Evolutionary conservation across 2,329 filamentous ascomycete genomes (phyloP).

Genomic region (Ustulina deusta): DNA sequence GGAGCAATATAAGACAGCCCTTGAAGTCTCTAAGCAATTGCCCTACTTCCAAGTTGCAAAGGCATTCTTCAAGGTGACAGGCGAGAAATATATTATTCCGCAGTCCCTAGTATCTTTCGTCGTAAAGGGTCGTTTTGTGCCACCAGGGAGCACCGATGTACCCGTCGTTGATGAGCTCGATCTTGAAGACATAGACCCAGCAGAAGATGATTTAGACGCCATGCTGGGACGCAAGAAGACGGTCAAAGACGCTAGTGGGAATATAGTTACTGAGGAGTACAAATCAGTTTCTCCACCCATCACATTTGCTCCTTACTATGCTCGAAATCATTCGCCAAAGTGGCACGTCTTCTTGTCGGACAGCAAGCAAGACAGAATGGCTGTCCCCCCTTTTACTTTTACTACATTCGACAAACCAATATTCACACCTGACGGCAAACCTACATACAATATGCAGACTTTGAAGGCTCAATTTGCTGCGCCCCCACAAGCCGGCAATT

Average conservation of each 20-base stretch:
- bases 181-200: conserved; percentile 90
- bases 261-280: conserved; percentile 68
- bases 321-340: conserved; percentile 86
- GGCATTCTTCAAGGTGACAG: conserved; percentile 98
- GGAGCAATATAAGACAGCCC: conserved; percentile 79
- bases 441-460: conserved; percentile 95
- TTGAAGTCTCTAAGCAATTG: conserved; percentile 84
- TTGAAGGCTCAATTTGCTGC: conserved; percentile 97
- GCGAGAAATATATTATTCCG: conserved; percentile 92
- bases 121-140: conserved; percentile 93
- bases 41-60: conserved; percentile 87
- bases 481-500: conserved; percentile 90
- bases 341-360: conserved; percentile 98
- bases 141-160: conserved; percentile 81
- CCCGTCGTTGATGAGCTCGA: conserved; percentile 82
- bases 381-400: conserved; percentile 97
- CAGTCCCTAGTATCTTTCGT: conserved; percentile 93
- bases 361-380: conserved; percentile 93
- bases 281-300: conserved; percentile 81
- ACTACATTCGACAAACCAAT: conserved; percentile 90
- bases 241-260: conserved; percentile 71
- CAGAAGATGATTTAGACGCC: conserved; percentile 91
- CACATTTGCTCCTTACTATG: conserved; percentile 90
- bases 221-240: conserved; percentile 80
- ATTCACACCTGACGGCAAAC: conserved; percentile 81